Conservation (phyloP, 257 asterid species). For the Ballota nigra region DNA sequence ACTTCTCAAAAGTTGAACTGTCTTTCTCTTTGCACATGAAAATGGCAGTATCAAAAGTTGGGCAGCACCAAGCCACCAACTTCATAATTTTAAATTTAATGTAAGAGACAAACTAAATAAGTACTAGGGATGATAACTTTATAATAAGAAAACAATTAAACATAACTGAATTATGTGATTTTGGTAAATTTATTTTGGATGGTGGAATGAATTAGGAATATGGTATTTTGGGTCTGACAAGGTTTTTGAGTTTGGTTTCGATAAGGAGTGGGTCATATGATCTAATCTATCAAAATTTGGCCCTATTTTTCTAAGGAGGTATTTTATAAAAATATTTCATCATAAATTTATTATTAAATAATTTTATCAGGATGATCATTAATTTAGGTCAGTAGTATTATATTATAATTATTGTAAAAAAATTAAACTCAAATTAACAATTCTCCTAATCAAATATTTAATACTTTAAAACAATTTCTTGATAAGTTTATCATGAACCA, state of each 20-base stretch:
- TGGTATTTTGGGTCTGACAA: not conserved
- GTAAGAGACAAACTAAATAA: not conserved
- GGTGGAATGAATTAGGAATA: not conserved
- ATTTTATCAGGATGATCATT: too few species aligned
- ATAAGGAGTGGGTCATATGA: too few species aligned
- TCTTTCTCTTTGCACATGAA: constrained; percentile 25
- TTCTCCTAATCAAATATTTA: too few species aligned
- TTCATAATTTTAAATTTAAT: not conserved
- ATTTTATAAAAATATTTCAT: too few species aligned
- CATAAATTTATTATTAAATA: too few species aligned
- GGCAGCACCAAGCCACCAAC: not conserved
- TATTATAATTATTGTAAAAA: too few species aligned
- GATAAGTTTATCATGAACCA: too few species aligned
- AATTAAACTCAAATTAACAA: too few species aligned
- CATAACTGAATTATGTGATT: not conserved
- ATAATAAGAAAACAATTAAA: not conserved
- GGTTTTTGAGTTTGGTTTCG: not conserved
- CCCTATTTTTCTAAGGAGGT: too few species aligned
- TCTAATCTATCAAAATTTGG: too few species aligned
- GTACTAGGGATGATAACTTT: not conserved
- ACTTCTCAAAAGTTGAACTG: constrained; percentile 28
- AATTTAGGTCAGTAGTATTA: too few species aligned
- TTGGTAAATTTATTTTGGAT: not conserved
- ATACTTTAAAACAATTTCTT: too few species aligned
- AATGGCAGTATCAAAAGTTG: constrained; percentile 30